A percentile compares a stretch with the other conserved stretches of the same genome.
Evolutionary conservation across 2,329 filamentous ascomycete species (phyloP).

Genomic region (Pyricularia sp.): DNA sequence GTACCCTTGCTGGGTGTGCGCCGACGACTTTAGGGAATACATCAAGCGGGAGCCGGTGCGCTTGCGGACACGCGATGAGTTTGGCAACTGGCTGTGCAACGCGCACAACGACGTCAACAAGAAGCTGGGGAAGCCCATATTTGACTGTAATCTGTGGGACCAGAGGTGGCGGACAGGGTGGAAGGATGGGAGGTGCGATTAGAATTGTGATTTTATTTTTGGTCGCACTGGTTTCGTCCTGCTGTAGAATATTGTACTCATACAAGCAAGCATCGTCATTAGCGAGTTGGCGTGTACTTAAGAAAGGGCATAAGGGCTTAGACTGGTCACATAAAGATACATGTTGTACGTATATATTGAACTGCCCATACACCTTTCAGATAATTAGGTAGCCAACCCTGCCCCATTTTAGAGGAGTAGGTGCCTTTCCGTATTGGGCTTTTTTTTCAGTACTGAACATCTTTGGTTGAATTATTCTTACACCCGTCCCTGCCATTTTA

Average conservation of each 20-base stretch:
- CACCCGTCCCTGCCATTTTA: not conserved
- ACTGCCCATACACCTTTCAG: not conserved
- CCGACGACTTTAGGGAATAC: constrained; percentile 81
- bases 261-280: not conserved
- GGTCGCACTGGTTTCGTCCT: not conserved
- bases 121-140: constrained; percentile 83
- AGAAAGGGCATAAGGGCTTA: not conserved
- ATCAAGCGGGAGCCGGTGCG: constrained; percentile 62
- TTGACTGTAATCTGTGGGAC: constrained; percentile 87
- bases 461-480: no score
- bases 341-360: not conserved
- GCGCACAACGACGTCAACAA: constrained; percentile 81
- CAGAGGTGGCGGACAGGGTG: constrained; percentile 92
- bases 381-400: not conserved
- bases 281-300: not conserved
- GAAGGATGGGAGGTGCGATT: constrained; percentile 58
- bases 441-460: not conserved
- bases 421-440: no score
- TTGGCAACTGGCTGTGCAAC: constrained; percentile 75
- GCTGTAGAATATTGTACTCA: not conserved
- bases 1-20: constrained; percentile 95
- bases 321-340: not conserved
- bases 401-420: not conserved
- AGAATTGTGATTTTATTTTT: not conserved
- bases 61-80: constrained; percentile 53